Evolutionary conservation across 75 land plant genomes (phyloP).

Genomic region (Picea sitchensis): DNA sequence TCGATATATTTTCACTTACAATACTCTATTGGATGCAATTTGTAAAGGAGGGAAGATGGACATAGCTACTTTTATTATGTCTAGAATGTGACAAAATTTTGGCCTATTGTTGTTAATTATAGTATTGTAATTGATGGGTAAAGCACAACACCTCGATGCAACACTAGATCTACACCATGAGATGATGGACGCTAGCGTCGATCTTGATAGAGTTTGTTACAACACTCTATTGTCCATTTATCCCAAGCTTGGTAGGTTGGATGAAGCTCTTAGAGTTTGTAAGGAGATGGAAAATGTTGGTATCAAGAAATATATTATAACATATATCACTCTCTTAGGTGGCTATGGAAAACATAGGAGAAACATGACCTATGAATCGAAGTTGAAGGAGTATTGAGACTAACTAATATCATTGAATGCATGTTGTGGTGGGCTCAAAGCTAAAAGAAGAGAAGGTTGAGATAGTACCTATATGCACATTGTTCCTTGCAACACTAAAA

Average conservation of each 20-base stretch:
- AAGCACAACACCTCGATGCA: constrained; percentile 61
- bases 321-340: constrained; percentile 85
- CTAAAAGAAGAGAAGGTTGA: no score
- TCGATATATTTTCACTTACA: constrained; percentile 81
- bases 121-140: constrained; percentile 94
- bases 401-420: no score
- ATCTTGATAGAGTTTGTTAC: constrained; percentile 66
- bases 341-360: constrained; percentile 93
- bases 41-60: constrained; percentile 90
- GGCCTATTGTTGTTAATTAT: constrained; percentile 88
- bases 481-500: no score
- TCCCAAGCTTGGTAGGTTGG: constrained; percentile 48
- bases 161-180: constrained; percentile 62
- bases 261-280: constrained; percentile 70
- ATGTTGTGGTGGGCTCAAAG: no score
- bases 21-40: constrained; percentile 81
- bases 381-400: no score
- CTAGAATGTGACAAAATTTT: constrained; percentile 60
- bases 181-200: constrained; percentile 65
- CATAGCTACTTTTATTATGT: constrained; percentile 65
- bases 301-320: constrained; percentile 77
- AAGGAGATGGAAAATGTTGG: constrained; percentile 83
- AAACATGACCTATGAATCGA: no score
- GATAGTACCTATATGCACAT: no score
- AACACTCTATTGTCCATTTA: no score